These are phyloP conservation scores for Cladosporium sp. DNA, from an alignment of 2,329 filamentous ascomycete species.

Conservation along the genomic window DNA sequence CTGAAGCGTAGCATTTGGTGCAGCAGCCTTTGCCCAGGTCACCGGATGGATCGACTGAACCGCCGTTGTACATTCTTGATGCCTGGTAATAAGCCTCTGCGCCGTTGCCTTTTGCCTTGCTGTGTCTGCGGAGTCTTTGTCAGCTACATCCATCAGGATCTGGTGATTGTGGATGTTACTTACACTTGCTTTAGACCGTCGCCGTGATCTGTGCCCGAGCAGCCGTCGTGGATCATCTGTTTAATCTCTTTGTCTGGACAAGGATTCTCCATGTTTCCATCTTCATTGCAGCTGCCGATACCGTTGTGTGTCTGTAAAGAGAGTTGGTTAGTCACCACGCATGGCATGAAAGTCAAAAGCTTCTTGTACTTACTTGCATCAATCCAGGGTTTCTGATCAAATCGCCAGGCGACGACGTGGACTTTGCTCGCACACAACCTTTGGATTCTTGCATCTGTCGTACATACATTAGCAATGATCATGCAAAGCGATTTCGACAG, in stretches of 20 bases:
- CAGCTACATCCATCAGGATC: background rate
- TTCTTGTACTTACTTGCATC: slow-evolving; percentile 5
- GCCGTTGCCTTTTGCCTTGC: slow-evolving; percentile 3
- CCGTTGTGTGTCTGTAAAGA: slow-evolving; percentile 5
- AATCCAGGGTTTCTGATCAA: slow-evolving; percentile 7
- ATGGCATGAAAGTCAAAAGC: too few relatives aligned
- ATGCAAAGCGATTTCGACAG: background rate
- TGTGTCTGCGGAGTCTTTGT: background rate
- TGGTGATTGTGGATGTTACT: background rate
- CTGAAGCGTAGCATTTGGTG: slow-evolving; percentile 49
- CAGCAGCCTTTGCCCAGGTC: slow-evolving; percentile 40
- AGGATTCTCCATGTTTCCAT: slow-evolving; percentile 32
- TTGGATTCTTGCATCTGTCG: slow-evolving; percentile 12
- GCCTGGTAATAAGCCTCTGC: slow-evolving; percentile 39
- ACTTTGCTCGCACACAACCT: slow-evolving; percentile 10
- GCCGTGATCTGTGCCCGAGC: slow-evolving; percentile 37
- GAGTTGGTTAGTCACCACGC: background rate
- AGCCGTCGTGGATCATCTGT: slow-evolving; percentile 43
- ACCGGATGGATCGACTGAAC: slow-evolving; percentile 32
- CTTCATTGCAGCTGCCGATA: slow-evolving; percentile 7
- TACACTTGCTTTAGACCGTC: slow-evolving; percentile 40
- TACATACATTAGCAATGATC: background rate
- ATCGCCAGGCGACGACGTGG: slow-evolving; percentile 7
- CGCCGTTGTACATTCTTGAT: slow-evolving; percentile 51
- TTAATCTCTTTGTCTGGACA: slow-evolving; percentile 37